These are phyloP conservation scores for Pseudopithomyces maydicus DNA, from an alignment of 2,329 filamentous ascomycete genomes.

Conservation along the genomic window DNA sequence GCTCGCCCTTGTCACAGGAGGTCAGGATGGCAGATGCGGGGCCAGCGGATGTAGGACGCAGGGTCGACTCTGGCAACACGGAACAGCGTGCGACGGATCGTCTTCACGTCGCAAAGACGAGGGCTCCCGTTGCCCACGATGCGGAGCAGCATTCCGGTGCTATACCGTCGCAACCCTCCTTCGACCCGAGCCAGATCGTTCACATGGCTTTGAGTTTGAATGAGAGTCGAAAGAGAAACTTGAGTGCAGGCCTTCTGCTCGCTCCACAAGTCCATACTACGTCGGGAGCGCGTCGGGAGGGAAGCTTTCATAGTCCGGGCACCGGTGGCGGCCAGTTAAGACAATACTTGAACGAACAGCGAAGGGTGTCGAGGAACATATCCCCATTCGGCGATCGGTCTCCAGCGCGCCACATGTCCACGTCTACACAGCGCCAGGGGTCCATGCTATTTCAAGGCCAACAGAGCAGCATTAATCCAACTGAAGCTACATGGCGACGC, in stretches of 20 bases:
- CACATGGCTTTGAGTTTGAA: conserved; percentile 89
- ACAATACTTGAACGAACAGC: conserved; percentile 74
- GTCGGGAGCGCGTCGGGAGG: conserved; percentile 49
- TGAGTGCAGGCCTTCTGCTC: conserved; percentile 62
- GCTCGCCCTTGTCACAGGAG: conserved; percentile 28
- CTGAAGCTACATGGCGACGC: conserved; percentile 77
- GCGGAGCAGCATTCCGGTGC: conserved; percentile 13
- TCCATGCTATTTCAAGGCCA: conserved; percentile 28
- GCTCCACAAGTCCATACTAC: conserved; percentile 52
- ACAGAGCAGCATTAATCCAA: conserved; percentile 66
- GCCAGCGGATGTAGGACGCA: conserved; percentile 4
- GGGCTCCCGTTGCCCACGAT: conserved; percentile 13
- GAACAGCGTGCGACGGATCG: conserved; percentile 10
- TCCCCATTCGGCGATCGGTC: conserved; percentile 59
- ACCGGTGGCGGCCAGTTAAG: conserved; percentile 63
- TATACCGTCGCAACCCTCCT: conserved; percentile 57
- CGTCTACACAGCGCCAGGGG: conserved; percentile 27
- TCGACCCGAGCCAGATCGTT: conserved; percentile 87
- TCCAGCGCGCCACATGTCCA: conserved; percentile 34
- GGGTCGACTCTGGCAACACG: conserved; percentile 10
- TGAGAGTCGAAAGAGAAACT: conserved; percentile 72
- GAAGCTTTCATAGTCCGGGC: conserved; percentile 47
- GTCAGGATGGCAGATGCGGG: conserved; percentile 15
- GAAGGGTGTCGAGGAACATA: conserved; percentile 64
- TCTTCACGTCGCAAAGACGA: conserved; percentile 27